These are phyloP conservation scores for Corylus avellana DNA, from an alignment of 306 rosid genomes.

Conservation along the genomic window DNA sequence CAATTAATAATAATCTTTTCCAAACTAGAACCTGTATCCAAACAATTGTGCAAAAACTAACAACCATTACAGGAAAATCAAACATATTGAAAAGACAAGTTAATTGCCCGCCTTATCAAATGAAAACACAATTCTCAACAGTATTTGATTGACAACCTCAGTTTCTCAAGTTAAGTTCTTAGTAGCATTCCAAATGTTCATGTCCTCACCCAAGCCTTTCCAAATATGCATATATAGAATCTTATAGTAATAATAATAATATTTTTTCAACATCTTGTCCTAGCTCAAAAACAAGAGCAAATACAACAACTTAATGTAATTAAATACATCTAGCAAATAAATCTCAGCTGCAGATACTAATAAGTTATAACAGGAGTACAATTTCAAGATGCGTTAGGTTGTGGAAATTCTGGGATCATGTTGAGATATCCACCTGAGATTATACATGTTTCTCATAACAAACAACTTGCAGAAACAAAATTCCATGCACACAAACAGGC, in stretches of 20 bases:
- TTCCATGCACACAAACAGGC: slow-evolving; percentile 4
- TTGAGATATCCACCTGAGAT: slow-evolving; percentile 18
- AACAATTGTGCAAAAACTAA: background rate
- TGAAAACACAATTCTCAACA: background rate
- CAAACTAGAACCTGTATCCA: background rate
- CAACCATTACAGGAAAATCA: background rate
- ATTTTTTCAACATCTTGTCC: background rate
- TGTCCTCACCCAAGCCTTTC: too few species aligned
- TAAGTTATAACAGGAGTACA: background rate
- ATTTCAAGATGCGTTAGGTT: background rate
- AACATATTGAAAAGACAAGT: background rate
- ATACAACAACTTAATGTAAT: background rate
- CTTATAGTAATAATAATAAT: too few species aligned
- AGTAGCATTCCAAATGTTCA: background rate
- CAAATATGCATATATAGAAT: too few species aligned
- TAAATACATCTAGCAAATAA: background rate
- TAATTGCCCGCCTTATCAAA: background rate
- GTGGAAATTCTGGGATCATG: slow-evolving; percentile 17
- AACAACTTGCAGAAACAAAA: slow-evolving; percentile 15
- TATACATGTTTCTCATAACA: slow-evolving; percentile 8
- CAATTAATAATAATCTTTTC: background rate
- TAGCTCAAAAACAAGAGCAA: background rate
- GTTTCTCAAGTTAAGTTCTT: background rate
- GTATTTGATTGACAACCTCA: background rate
- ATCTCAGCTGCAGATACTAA: slow-evolving; percentile 13